Evolutionary conservation across 2,329 filamentous ascomycete genomes (phyloP), one percentile per base, ranked within the genome.

Genomic region (Monilinia fructicola): DNA sequence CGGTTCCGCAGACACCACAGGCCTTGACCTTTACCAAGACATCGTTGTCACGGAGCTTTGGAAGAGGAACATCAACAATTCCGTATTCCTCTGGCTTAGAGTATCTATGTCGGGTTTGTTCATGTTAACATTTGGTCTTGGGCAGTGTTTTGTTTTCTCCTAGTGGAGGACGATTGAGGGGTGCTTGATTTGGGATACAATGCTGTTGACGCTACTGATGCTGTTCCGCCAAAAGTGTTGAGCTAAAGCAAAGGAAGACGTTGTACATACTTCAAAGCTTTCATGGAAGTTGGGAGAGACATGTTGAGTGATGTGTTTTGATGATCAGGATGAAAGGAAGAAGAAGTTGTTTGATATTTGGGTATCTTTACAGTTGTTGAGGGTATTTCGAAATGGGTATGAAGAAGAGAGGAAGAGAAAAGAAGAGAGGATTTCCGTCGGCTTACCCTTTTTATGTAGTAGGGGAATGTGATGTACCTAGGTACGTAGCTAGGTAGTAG

Each of bases 11-110:
- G 69, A 88, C 85, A 79, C 86, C 85, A 71, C 85, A 87, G 65
- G 85, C 87, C 78, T 89, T 88, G 74, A 90, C 87, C 78, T 89
- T 87, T 78, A 89, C 78, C 79, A 83, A 73, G 64, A 72, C 69
- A 54, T 73, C 72, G 56, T 71, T 70, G 53, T 72, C 68, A 66
- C 71, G 74, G 69, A 75, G 67, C 72, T 71, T 62, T 26, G 87
- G 87, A 9, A 89, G 82, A 69, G 87, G 86, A 46, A 88, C 83
- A 14, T 85, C 79, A 70, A 89, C 85, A 67, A 89, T 82, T 70
- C 81, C 80, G 78, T 83, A 88, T 67, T 84, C 80, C 75, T 86
- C 80, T 54, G 86, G 86, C 81, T 87, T 84, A 77, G 85, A 83
- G 78, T 88, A 88, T 77, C 80, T 81, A 69, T 35, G 23, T 26